Conservation (phyloP, 2,329 filamentous ascomycete species). For the Gremmenia infestans region DNA sequence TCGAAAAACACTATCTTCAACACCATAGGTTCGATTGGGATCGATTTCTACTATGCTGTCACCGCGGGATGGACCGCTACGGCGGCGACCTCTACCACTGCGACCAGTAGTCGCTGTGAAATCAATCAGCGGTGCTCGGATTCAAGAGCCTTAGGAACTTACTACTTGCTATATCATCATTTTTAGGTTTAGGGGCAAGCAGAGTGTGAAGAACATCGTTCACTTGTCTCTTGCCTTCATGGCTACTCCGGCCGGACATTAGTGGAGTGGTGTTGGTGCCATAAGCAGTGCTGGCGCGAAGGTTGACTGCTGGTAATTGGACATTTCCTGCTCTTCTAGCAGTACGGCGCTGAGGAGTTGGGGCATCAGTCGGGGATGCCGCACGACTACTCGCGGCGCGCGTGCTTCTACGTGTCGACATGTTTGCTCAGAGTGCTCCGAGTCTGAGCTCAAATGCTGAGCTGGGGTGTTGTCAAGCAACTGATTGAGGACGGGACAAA, state of each 20-base stretch:
- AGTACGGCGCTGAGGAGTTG: constrained; percentile 4
- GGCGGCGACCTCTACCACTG: no score
- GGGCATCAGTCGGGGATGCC: constrained; percentile 15
- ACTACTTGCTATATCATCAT: neutral
- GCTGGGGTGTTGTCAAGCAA: neutral
- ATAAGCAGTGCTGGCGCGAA: constrained; percentile 25
- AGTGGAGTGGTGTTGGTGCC: constrained; percentile 22
- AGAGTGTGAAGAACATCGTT: constrained; percentile 15
- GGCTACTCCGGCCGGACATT: constrained; percentile 7
- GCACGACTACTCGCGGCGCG: constrained; percentile 22
- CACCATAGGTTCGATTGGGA: constrained; percentile 29
- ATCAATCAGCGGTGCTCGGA: neutral
- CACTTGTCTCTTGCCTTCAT: constrained; percentile 13
- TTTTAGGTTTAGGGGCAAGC: constrained; percentile 14
- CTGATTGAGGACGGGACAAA: no score
- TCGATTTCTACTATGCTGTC: neutral
- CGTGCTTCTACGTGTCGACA: constrained; percentile 25
- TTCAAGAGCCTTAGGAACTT: neutral
- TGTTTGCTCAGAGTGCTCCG: constrained; percentile 1
- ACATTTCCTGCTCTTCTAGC: constrained; percentile 12
- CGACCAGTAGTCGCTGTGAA: neutral
- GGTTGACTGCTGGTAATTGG: constrained; percentile 18
- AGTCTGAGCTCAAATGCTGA: neutral
- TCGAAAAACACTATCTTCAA: constrained; percentile 34
- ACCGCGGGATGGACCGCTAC: no score